A percentile compares a stretch with the other conserved stretches of the same genome.
phyloP scores from a whole-genome alignment of 768 basidiomycete genomes.

The Tubosaeta sp. region DNA sequence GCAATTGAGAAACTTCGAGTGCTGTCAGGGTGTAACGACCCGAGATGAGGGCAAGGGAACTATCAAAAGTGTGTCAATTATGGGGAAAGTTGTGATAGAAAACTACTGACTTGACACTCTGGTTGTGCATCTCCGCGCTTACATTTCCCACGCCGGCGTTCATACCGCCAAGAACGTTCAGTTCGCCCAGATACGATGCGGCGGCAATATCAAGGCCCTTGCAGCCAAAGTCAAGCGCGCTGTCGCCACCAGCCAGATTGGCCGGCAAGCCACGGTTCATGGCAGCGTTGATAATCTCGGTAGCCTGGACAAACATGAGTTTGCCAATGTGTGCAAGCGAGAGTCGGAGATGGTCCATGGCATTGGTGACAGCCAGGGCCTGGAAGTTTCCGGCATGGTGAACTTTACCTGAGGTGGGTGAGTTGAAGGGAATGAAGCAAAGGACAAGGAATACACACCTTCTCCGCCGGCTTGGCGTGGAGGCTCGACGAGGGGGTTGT shows the following conservation, averaged over 20 bases:
- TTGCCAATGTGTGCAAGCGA: slow-evolving; percentile 68
- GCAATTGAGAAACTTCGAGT: slow-evolving; percentile 70
- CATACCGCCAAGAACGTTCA: slow-evolving; percentile 68
- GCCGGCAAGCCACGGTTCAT: slow-evolving; percentile 80
- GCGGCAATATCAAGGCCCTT: slow-evolving; percentile 84
- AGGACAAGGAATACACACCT: slow-evolving; percentile 8
- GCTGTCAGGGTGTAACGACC: slow-evolving; percentile 76
- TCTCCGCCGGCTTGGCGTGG: slow-evolving; percentile 50
- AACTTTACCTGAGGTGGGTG: slow-evolving; percentile 38
- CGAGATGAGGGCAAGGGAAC: slow-evolving; percentile 81
- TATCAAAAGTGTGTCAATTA: slow-evolving; percentile 21
- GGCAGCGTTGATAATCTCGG: slow-evolving; percentile 51
- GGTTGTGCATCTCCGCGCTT: slow-evolving; percentile 90
- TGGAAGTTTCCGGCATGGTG: slow-evolving; percentile 92
- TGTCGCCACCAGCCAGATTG: slow-evolving; percentile 73
- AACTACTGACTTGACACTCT: slow-evolving; percentile 74
- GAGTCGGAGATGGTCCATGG: slow-evolving; percentile 84
- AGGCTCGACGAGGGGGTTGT: slow-evolving; percentile 84
- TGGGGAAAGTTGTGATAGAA: no score
- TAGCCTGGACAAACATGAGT: slow-evolving; percentile 60
- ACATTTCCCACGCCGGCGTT: slow-evolving; percentile 84
- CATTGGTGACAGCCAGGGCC: slow-evolving; percentile 78
- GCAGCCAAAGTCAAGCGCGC: slow-evolving; percentile 75
- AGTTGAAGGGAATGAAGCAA: background rate
- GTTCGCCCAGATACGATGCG: slow-evolving; percentile 78